Evolutionary conservation across 345 rosid genomes (phyloP), one percentile per base, ranked within the genome.

Genomic region (Odontarrhena argentea): DNA sequence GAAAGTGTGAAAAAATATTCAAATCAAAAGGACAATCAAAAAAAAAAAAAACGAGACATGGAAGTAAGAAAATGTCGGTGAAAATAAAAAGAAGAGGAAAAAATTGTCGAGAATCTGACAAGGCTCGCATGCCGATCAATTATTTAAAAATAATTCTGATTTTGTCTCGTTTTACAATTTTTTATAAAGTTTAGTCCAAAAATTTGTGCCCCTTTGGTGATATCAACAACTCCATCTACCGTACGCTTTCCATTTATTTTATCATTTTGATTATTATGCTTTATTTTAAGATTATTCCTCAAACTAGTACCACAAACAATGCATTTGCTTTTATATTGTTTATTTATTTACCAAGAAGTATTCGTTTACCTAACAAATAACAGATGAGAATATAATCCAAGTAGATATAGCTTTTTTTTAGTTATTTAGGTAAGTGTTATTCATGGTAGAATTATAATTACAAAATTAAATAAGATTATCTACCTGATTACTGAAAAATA

Each of bases 11-110:
- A 58, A 56, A 32, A 5, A 4, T 2, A 41, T 2, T 13, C 9
- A 53, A 37, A 45, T 2, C 11, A 3, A 5, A 9, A 14, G 50
- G 24, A 13, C 28, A 7, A 18, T 9, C n/a, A 54, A 44, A 34
- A 3, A 56, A 26, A 22, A 22, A 66, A 3, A 32, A 55, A 55
- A 35, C 28, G 59, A 40, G 58, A 26, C 74, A 70, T 70, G 69
- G 0, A 40, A 47, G 41, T 61, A 70, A 63, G 30, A 64, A 62
- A 71, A 64, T 64, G 76, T 71, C 76, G 76, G 76, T 71, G 76
- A 64, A 64, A 56, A 71, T 71, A 48, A 63, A 71, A 71, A 71
- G 65, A 64, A 49, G 76, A 71, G 70, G 49, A 63, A 70, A 62
- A 42, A 32, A 4, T 28, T 56, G 70, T 47, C 65, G 76, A 64